Base-by-base conservation (phyloP, 2,329 filamentous ascomycete genomes). In the Venturia effusa region DNA sequence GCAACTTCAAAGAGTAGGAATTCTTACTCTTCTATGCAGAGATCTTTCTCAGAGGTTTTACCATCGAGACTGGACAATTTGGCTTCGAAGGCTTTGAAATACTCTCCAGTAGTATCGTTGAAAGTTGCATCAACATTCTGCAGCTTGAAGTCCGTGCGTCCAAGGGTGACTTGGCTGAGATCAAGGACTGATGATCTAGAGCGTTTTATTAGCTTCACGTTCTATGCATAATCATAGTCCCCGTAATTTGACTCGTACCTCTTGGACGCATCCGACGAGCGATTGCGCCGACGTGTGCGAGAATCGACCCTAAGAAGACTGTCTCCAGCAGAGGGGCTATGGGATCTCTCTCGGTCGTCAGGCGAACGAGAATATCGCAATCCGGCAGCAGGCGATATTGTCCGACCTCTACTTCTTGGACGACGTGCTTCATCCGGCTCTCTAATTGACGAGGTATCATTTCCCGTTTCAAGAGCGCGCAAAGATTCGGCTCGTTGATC, bases 91-190 rank as follows among this genome's bases (percentile, higher is more conserved):
- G 75, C 78, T 66, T 77, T 77, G 67, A 83, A 84, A 71, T 85
- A 88, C 66, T 85, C 78, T 40, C 84, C 85, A 40, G 79, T 84
- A 59, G 81, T 80, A 69, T 88, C 86, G 6, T 82, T 87, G 74
- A 88, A 88, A 74, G 84, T 85, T 1, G 85, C 85, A 67, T 86
- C 84, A 0, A 88, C 83, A 64, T 87, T 84, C 70, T 88, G 85
- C n/a, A 87, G 79, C 66, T 83, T 81, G 70, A 82, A 85, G 68
- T 86, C 81, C 61, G 81, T 82, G 69, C 84, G 84, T 65, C 83
- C 83, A n/a, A 84, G 82, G 32, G 86, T 78, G 39, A 88, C 79
- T 2, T 78, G 78, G 22, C 51, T 57, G 27, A 57, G 51, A 34
- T 57, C 51, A 57, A 57, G 51, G 3, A 57, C 27, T 2, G 30